A percentile compares a stretch with the other conserved stretches of the same genome.
phyloP scores from a whole-genome alignment of 2,329 filamentous ascomycete species.

The Bipolaris victoriae region DNA sequence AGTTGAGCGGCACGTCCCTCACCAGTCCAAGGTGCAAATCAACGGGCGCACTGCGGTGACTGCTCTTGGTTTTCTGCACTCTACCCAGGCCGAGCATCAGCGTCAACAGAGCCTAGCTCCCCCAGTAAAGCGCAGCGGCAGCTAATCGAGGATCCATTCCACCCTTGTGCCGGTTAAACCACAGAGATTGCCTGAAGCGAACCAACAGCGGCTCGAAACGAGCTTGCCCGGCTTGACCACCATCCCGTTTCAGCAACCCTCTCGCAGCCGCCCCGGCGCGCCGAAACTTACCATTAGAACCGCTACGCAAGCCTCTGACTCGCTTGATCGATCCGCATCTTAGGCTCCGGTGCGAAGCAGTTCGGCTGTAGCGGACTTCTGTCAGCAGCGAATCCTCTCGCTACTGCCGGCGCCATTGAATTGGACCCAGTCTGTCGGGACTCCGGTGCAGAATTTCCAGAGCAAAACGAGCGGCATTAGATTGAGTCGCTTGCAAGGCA shows the following conservation, averaged over 20 bases:
- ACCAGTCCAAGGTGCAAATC: conserved; percentile 36
- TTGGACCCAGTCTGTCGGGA: conserved; percentile 36
- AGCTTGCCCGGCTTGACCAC: conserved; percentile 23
- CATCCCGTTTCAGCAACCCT: conserved; percentile 26
- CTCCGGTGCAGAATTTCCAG: conserved; percentile 28
- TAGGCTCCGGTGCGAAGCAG: conserved; percentile 20
- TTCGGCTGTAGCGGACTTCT: conserved; percentile 15
- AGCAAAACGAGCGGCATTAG: conserved; percentile 28
- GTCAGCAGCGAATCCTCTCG: conserved; percentile 35
- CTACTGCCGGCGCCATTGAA: conserved; percentile 36
- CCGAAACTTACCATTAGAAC: conserved; percentile 18
- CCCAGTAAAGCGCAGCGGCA: conserved; percentile 43
- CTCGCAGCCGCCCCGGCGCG: conserved; percentile 23
- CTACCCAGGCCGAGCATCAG: conserved; percentile 26
- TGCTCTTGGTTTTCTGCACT: conserved; percentile 26
- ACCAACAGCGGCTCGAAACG: conserved; percentile 45
- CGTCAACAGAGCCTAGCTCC: conserved; percentile 35
- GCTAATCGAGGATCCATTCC: conserved; percentile 46
- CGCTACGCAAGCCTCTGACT: conserved; percentile 18
- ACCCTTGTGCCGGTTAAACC: conserved; percentile 47
- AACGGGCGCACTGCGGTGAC: conserved; percentile 37
- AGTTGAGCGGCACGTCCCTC: conserved; percentile 22
- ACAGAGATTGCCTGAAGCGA: conserved; percentile 47
- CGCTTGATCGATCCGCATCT: conserved; percentile 16
- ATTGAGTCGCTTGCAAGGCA: conserved; percentile 30